Evolutionary conservation across 148 eudicot species (phyloP).

Genomic region (Dysphania ambrosioides): DNA sequence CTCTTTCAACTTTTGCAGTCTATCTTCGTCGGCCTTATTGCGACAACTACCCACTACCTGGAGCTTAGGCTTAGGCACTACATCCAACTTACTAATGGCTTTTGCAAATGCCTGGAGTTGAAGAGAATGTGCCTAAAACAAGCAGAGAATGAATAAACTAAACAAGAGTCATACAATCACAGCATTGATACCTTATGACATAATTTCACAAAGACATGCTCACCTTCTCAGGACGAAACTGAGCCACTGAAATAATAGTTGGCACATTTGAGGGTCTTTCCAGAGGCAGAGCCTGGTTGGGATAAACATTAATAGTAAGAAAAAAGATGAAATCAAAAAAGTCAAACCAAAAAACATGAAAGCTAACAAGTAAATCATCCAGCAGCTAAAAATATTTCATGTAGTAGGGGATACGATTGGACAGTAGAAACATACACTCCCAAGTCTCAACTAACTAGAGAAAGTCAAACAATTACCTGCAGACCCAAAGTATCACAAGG

Average conservation of each 20-base stretch:
- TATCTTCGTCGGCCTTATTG: constrained; percentile 77
- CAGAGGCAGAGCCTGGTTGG: constrained; percentile 65
- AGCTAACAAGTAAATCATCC: not conserved
- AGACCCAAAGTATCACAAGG: constrained; percentile 95
- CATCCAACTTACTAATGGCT: constrained; percentile 51
- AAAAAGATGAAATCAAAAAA: not conserved
- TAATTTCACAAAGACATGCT: constrained; percentile 35
- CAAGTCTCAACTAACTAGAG: not conserved
- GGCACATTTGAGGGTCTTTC: constrained; percentile 51
- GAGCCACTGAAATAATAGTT: constrained; percentile 84
- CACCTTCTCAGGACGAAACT: constrained; percentile 99
- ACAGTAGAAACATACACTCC: not conserved
- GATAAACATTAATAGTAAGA: constrained; percentile 21
- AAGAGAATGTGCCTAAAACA: constrained; percentile 72
- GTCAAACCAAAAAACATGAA: not conserved
- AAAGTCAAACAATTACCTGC: constrained; percentile 52
- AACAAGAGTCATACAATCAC: constrained; percentile 8
- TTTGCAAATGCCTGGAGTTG: constrained; percentile 91
- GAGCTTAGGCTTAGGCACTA: constrained; percentile 68
- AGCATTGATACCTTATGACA: constrained; percentile 28
- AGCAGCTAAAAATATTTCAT: not conserved
- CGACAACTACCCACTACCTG: constrained; percentile 96
- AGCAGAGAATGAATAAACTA: constrained; percentile 20
- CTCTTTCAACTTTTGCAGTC: constrained; percentile 74
- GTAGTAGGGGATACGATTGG: not conserved